These are phyloP conservation scores for Fusarium pininemorale DNA, from an alignment of 2,329 filamentous ascomycete genomes.

Conservation along the genomic window DNA sequence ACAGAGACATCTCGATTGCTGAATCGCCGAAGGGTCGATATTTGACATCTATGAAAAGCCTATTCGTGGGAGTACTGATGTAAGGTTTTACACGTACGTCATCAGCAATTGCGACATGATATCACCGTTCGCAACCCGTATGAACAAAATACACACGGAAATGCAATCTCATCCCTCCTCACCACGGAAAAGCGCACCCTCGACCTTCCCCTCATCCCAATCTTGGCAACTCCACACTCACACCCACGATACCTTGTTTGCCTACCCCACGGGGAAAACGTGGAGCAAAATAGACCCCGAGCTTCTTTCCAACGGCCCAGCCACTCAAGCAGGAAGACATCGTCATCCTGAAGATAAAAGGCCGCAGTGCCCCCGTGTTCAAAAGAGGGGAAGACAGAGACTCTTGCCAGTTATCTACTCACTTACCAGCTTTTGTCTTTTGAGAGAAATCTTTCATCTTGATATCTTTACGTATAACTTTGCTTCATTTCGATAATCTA, in stretches of 20 bases:
- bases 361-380: neutral
- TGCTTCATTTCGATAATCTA: conserved; percentile 22
- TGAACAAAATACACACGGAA: neutral
- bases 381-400: neutral
- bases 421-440: neutral
- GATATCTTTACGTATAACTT: neutral
- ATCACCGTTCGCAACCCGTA: neutral
- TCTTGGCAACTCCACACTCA: conserved; percentile 31
- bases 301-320: neutral
- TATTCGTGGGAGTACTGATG: accelerated
- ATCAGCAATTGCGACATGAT: neutral
- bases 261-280: conserved; percentile 37
- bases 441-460: neutral
- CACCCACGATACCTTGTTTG: conserved; percentile 25
- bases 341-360: conserved; percentile 7
- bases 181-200: conserved; percentile 2
- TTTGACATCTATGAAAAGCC: accelerated
- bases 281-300: conserved; percentile 15
- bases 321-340: neutral
- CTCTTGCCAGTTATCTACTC: neutral
- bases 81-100: neutral
- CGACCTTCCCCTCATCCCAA: neutral
- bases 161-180: neutral
- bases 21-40: accelerated
- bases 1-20: accelerated